phyloP scores from a whole-genome alignment of 1,284 basidiomycete genomes.

The Sanguinoderma infundibulare region DNA sequence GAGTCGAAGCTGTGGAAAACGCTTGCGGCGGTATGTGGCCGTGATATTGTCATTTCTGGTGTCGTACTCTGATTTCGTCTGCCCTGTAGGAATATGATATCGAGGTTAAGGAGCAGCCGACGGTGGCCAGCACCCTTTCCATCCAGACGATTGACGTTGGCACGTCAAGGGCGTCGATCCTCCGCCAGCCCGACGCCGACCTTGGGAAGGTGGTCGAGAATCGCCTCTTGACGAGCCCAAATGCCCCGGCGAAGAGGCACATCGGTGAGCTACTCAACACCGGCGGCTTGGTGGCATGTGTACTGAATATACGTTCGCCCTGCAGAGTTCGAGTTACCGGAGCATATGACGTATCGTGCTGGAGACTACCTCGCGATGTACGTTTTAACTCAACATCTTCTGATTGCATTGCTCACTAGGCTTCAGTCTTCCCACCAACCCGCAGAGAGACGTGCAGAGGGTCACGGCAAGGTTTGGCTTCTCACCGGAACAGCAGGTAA shows the following conservation, averaged over 20 bases:
- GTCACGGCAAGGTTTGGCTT: constrained; percentile 44
- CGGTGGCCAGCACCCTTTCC: constrained; percentile 27
- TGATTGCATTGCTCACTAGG: neutral
- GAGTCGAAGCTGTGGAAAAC: constrained; percentile 45
- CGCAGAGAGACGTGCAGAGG: constrained; percentile 42
- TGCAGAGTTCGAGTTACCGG: constrained; percentile 48
- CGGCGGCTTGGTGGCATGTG: neutral
- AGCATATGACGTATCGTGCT: constrained; percentile 44
- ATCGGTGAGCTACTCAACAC: constrained; percentile 36
- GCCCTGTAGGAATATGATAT: constrained; percentile 37
- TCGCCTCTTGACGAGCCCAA: constrained; percentile 42
- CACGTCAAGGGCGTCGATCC: constrained; percentile 39
- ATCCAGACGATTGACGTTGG: constrained; percentile 41
- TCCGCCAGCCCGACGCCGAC: constrained; percentile 45
- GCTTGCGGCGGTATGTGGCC: constrained; percentile 36
- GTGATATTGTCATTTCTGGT: neutral
- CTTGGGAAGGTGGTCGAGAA: constrained; percentile 47
- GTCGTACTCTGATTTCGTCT: neutral
- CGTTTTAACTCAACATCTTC: constrained; percentile 10
- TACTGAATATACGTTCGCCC: neutral
- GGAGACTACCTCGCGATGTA: constrained; percentile 57
- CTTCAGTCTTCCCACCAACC: constrained; percentile 45
- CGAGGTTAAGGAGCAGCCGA: constrained; percentile 21
- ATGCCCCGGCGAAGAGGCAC: constrained; percentile 47
- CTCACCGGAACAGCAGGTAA: constrained; percentile 47